Evolutionary conservation across 176 grass and related monocot species (phyloP).

Genomic region (Saccharum officinarum): DNA sequence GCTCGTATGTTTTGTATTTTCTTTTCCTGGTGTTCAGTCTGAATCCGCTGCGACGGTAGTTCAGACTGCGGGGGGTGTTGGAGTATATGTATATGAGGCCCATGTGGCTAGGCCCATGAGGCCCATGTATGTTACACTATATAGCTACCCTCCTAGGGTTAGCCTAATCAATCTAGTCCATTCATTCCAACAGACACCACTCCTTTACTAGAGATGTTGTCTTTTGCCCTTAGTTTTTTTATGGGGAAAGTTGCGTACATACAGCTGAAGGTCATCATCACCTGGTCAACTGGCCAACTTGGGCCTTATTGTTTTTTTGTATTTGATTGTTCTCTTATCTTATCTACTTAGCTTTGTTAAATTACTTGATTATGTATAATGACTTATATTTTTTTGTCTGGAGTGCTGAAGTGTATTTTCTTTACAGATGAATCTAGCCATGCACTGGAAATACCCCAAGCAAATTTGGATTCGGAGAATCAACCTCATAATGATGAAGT

Average conservation of each 20-base stretch:
- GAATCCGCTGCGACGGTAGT: too few relatives aligned
- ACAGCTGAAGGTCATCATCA: not conserved
- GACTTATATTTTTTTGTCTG: slow-evolving; percentile 14
- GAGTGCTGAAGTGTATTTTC: slow-evolving; percentile 37
- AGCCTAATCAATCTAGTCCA: too few relatives aligned
- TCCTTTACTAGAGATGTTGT: not conserved
- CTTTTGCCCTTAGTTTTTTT: not conserved
- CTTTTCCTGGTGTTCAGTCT: too few relatives aligned
- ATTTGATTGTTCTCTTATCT: slow-evolving; percentile 4
- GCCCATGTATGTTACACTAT: too few relatives aligned
- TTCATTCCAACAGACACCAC: too few relatives aligned
- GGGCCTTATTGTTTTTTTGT: slow-evolving; percentile 17
- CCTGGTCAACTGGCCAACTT: not conserved
- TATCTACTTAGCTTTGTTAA: slow-evolving; percentile 12
- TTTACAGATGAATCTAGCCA: slow-evolving; percentile 41
- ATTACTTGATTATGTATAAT: slow-evolving; percentile 13
- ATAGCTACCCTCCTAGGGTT: too few relatives aligned
- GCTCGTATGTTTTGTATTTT: too few relatives aligned
- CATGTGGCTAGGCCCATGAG: too few relatives aligned
- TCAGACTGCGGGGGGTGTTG: too few relatives aligned
- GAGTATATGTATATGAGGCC: too few relatives aligned
- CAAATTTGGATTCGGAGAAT: slow-evolving; percentile 32
- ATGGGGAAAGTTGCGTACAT: not conserved
- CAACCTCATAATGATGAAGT: slow-evolving; percentile 33
- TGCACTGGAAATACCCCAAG: slow-evolving; percentile 22